These are phyloP conservation scores for Bertia moriformis DNA, from an alignment of 2,329 filamentous ascomycete genomes.

Conservation along the genomic window DNA sequence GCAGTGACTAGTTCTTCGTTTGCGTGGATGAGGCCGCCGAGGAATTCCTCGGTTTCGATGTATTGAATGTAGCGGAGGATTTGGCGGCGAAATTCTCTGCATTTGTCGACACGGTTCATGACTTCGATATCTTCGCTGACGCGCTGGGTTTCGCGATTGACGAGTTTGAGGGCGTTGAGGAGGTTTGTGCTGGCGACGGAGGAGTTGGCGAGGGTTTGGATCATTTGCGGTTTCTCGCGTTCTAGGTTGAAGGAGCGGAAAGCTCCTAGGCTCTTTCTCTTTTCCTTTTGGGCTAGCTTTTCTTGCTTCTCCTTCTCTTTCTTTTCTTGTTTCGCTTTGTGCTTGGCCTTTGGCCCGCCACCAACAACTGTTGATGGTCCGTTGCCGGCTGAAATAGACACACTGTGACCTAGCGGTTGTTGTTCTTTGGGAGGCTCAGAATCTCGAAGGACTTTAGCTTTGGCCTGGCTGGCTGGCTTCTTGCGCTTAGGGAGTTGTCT, in stretches of 20 bases:
- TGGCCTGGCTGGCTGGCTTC: conserved; percentile 1
- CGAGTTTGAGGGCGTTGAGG: conserved; percentile 47
- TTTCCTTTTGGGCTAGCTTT: conserved; percentile 17
- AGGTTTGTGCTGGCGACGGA: conserved; percentile 54
- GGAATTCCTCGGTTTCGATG: conserved; percentile 52
- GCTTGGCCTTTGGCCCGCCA: not conserved
- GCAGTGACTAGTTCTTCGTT: conserved; percentile 56
- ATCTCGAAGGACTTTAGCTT: conserved; percentile 6
- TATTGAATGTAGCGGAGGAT: conserved; percentile 54
- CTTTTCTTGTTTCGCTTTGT: not conserved
- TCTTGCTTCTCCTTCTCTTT: conserved; percentile 7
- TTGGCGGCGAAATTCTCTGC: conserved; percentile 45
- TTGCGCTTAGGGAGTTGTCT: conserved; percentile 1
- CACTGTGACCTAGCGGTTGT: not conserved
- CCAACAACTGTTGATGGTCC: not conserved
- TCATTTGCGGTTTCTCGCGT: conserved; percentile 46
- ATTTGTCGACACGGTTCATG: conserved; percentile 44
- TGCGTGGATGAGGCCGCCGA: conserved; percentile 51
- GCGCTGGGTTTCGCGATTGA: conserved; percentile 50
- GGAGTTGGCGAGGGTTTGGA: conserved; percentile 47
- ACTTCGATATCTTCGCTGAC: conserved; percentile 50
- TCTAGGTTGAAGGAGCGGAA: conserved; percentile 40
- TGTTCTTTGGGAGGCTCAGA: not conserved
- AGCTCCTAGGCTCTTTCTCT: conserved; percentile 1
- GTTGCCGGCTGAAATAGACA: not conserved